phyloP scores from a whole-genome alignment of 208 protist genomes.

The Crithidia thermophila region DNA sequence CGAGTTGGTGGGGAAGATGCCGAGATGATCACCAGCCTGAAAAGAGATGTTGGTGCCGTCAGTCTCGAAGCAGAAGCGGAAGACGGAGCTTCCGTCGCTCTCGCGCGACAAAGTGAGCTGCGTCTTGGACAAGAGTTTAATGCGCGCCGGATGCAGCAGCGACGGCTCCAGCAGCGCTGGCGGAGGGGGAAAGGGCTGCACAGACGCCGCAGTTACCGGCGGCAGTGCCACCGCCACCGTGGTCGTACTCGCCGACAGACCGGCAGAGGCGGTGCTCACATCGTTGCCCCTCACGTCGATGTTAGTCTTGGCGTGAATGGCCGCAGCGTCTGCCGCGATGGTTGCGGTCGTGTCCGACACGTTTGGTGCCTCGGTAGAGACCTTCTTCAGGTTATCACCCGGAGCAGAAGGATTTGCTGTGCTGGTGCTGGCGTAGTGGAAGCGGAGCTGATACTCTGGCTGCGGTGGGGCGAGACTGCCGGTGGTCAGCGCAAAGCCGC shows the following conservation, averaged over 20 bases:
- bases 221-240: background rate
- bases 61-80: constrained; percentile 39
- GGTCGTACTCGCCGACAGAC: background rate
- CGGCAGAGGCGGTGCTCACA: too few species aligned
- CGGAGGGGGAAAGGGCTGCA: constrained; percentile 45
- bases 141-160: constrained; percentile 42
- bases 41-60: constrained; percentile 66
- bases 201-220: background rate
- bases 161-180: constrained; percentile 65
- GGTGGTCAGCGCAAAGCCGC: constrained; percentile 31
- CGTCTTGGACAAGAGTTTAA: constrained; percentile 43
- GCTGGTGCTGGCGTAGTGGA: background rate
- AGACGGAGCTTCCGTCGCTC: constrained; percentile 67
- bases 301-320: too few species aligned
- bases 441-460: constrained; percentile 47
- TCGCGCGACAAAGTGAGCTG: constrained; percentile 40
- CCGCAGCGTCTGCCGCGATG: too few species aligned
- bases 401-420: too few species aligned
- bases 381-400: too few species aligned
- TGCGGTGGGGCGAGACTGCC: constrained; percentile 38
- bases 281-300: too few species aligned
- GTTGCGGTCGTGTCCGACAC: too few species aligned
- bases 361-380: too few species aligned
- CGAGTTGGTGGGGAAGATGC: constrained; percentile 88
- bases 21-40: constrained; percentile 94